Conservation (phyloP, 2,329 filamentous ascomycete genomes). For the Ceratocystis papillata region DNA sequence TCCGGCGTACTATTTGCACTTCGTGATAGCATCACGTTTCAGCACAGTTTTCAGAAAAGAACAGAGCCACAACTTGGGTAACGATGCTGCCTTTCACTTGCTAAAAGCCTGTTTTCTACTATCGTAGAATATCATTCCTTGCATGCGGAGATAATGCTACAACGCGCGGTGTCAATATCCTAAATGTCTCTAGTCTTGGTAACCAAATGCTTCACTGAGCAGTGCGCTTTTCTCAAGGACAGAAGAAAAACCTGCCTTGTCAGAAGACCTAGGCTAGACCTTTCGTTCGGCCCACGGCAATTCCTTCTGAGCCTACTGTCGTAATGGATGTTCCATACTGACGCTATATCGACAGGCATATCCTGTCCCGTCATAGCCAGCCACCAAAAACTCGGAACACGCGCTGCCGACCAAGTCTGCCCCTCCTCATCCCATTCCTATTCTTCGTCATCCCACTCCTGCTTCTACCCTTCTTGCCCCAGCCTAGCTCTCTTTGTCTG, state of each 20-base stretch:
- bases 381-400: conserved; percentile 12
- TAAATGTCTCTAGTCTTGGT: not conserved
- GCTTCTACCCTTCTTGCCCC: not conserved
- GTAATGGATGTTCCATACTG: conserved; percentile 5
- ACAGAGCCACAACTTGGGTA: not conserved
- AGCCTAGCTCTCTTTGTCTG: not conserved
- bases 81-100: not conserved
- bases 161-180: not conserved
- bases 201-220: not conserved
- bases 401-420: conserved; percentile 6
- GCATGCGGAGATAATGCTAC: not conserved
- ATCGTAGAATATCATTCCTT: not conserved
- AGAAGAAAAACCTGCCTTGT: not conserved
- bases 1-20: not conserved
- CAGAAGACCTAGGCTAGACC: conserved; percentile 4
- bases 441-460: not conserved
- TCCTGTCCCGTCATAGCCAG: conserved; percentile 5
- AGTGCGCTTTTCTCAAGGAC: not conserved
- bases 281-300: conserved; percentile 21
- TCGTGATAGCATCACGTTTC: not conserved
- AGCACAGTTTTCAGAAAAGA: not conserved
- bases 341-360: conserved; percentile 10
- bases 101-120: not conserved
- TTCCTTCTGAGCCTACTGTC: conserved; percentile 14
- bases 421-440: not conserved